A percentile compares a stretch with the other conserved stretches of the same genome.
These are phyloP conservation scores for Telopea speciosissima DNA, from an alignment of 177 flowering plant species.

Conservation along the genomic window DNA sequence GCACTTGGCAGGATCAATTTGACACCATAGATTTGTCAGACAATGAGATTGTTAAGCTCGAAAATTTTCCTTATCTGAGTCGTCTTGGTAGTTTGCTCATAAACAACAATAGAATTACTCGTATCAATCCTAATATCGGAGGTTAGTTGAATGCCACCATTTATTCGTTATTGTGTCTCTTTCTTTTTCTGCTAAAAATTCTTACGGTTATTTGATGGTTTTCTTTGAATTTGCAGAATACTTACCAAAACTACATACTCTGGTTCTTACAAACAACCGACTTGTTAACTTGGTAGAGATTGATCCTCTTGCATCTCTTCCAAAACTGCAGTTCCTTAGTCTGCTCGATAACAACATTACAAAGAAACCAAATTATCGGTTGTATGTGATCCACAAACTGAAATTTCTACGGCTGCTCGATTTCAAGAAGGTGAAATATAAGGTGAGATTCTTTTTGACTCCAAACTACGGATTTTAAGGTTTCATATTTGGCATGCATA, in stretches of 20 bases:
- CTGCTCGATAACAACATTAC: constrained; percentile 82
- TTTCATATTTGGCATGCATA: not conserved
- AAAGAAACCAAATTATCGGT: constrained; percentile 81
- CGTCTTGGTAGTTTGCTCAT: constrained; percentile 76
- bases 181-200: not conserved
- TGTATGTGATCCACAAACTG: constrained; percentile 84
- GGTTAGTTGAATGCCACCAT: constrained; percentile 31
- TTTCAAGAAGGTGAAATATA: constrained; percentile 83
- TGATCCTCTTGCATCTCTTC: constrained; percentile 86
- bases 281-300: constrained; percentile 89
- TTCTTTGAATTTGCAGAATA: constrained; percentile 52
- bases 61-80: constrained; percentile 73
- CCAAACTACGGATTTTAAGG: not conserved
- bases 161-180: not conserved
- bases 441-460: constrained; percentile 35
- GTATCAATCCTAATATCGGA: constrained; percentile 83
- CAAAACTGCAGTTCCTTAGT: constrained; percentile 76
- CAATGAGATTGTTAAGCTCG: constrained; percentile 97
- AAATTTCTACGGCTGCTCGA: constrained; percentile 78
- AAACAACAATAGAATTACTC: constrained; percentile 86
- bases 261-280: constrained; percentile 88
- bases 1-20: constrained; percentile 88
- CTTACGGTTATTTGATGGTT: not conserved
- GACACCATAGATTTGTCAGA: constrained; percentile 92
- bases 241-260: constrained; percentile 79